Evolutionary conservation across 257 asterid species (phyloP), one percentile per base, ranked within the genome.

Genomic region (Petunia secreta): DNA sequence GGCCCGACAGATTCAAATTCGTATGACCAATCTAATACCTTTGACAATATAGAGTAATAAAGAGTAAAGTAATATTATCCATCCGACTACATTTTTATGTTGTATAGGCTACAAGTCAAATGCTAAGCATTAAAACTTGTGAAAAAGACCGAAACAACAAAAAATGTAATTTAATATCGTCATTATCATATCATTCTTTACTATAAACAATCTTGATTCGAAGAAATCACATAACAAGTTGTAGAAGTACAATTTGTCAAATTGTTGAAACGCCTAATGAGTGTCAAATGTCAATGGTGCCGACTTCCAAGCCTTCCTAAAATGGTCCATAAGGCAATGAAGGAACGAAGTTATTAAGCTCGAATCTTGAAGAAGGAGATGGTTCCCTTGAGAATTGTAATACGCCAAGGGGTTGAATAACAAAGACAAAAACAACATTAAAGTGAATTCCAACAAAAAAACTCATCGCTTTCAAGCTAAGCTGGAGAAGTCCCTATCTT

Each of bases 401-500:
- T 60, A 65, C 4, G 11, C 4, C 8, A 34, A 81, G 78, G 13
- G 58, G 75, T 65, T 64, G 78, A 62, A 71, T 71, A 25, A 16
- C 77, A 48, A 71, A 48, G 60, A 48, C 57, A 53, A 38, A 16
- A 9, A 8, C 38, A 37, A 59, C 53, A 85, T 85, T 65, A 8
- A 78, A 73, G 67, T 80, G 78, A 34, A 64, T 53, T 66, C 69
- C 62, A 67, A 66, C 82, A 79, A 84, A 65, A 55, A 10, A 15
- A 0, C 3, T 79, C 9, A 82, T 79, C 85, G 74, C 82, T 85
- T 75, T 82, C 87, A 85, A 58, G 75, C 79, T 25, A 43, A 46
- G 82, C 84, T 82, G 87, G 84, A 83, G 25, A 10, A 78, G 53
- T 75, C 67, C 81, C 81, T 16, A 53, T 53, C 53, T 67, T 46